Evolutionary conservation across 164 flowering plant genomes (phyloP).

Genomic region (Saururus chinensis): DNA sequence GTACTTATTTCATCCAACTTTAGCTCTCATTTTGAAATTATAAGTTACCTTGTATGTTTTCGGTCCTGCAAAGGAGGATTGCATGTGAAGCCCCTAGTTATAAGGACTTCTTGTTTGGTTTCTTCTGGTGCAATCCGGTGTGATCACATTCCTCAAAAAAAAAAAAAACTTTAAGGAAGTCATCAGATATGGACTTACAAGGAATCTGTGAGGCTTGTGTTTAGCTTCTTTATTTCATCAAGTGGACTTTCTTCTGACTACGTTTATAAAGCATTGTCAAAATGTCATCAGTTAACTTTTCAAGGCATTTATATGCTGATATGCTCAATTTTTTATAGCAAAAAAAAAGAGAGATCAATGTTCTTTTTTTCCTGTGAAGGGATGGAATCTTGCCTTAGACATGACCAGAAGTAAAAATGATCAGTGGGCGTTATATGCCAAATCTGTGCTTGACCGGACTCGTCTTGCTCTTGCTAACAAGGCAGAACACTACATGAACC

Average conservation of each 20-base stretch:
- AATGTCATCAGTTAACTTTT: background rate
- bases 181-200: background rate
- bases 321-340: too few relatives aligned
- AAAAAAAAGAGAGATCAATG: background rate
- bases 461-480: slow-evolving; percentile 86
- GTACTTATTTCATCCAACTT: slow-evolving; percentile 19
- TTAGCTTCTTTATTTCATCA: background rate
- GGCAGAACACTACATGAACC: slow-evolving; percentile 68
- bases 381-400: slow-evolving; percentile 62
- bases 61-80: too few relatives aligned
- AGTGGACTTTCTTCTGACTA: background rate
- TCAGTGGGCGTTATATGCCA: slow-evolving; percentile 86
- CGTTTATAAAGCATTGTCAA: background rate
- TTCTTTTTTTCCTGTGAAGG: slow-evolving; percentile 32
- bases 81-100: too few relatives aligned
- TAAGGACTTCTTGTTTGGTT: too few relatives aligned
- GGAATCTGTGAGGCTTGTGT: background rate
- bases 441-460: slow-evolving; percentile 91
- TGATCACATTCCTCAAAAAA: too few relatives aligned
- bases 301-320: background rate
- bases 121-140: background rate
- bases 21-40: background rate
- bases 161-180: background rate
- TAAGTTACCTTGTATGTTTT: too few relatives aligned
- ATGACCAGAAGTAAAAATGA: slow-evolving; percentile 43